Conservation (phyloP, 2,329 filamentous ascomycete species). For the Talaromyces marneffei region DNA sequence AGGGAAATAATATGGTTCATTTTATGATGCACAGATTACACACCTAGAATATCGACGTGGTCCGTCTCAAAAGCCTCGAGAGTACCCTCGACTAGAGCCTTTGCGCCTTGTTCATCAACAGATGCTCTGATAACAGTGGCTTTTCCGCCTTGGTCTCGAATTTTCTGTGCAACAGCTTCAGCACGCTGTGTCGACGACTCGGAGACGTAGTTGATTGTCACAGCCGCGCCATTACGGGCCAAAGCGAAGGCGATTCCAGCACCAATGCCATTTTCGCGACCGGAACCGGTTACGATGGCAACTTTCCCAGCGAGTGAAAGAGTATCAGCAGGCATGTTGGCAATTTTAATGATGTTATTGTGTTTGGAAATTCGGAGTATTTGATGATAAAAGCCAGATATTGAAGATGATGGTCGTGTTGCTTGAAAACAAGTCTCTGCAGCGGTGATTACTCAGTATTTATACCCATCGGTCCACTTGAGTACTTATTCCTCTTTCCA, state of each 20-base stretch:
- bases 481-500: not conserved
- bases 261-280: slow-evolving; percentile 8
- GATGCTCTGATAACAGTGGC: not conserved
- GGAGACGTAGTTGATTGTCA: slow-evolving; percentile 6
- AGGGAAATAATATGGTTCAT: too few species aligned
- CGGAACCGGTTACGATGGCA: slow-evolving; percentile 7
- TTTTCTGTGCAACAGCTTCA: not conserved
- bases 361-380: too few species aligned
- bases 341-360: not conserved
- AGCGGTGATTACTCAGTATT: not conserved
- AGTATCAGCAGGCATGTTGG: not conserved
- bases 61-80: not conserved
- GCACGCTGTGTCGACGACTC: not conserved
- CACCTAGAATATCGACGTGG: slow-evolving; percentile 6
- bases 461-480: not conserved
- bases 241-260: slow-evolving; percentile 7
- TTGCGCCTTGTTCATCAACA: not conserved
- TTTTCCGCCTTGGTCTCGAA: not conserved
- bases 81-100: not conserved
- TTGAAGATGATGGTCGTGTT: not conserved
- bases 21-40: too few species aligned
- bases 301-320: slow-evolving; percentile 7
- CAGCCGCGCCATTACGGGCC: slow-evolving; percentile 5
- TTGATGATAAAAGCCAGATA: too few species aligned
- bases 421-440: not conserved